Evolutionary conservation across 2,329 filamentous ascomycete species (phyloP), one percentile per base, ranked within the genome.

Genomic region (Monosporascus sp.): DNA sequence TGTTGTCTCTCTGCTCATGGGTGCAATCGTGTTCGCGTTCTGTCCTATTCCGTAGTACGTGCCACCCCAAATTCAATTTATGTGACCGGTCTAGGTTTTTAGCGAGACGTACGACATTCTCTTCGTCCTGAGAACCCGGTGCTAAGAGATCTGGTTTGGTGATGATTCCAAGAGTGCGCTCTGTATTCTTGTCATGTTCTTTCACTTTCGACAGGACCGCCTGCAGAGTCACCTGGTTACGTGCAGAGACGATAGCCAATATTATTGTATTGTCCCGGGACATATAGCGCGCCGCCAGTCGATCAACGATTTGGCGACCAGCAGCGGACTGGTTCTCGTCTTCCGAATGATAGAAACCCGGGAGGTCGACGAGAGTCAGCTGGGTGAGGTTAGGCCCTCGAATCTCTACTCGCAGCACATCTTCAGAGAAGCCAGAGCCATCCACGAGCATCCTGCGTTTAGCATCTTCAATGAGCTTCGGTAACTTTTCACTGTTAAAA

Each of bases 251-350:
- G 0, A 83, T 72, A 0, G 80, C 77, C 0, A 86, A 67, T 1
- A 85, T 81, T 51, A 87, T 82, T 59, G 75, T 85, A n/a, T 81
- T 74, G 14, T 69, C 62, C 27, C 78, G 72, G n/a, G 61, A 60
- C 73, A 88, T 83, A 58, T 88, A 87, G 0, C 66, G 65, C 2
- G 76, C 62, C 0, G 77, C 73, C 0, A 77, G 58, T 11, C 67
- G 50, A n/a, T 68, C 58, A 9, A 76, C 70, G 0, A 68, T 62
- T 2, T 64, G 50, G 5, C 60, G 67, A 5, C 61, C 72, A 4
- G 58, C 57, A 0, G 59, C 48, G 0, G 70, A 65, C 52, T 73
- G 69, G 0, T 66, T 58, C 3, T 63, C 62, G 3, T 68, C 70
- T 5, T 59, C 63, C 0, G 62, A 57, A 17, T 69, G 66, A 35